These are phyloP conservation scores for Ganoderma lingzhi DNA, from an alignment of 1,284 basidiomycete genomes.

Conservation along the genomic window DNA sequence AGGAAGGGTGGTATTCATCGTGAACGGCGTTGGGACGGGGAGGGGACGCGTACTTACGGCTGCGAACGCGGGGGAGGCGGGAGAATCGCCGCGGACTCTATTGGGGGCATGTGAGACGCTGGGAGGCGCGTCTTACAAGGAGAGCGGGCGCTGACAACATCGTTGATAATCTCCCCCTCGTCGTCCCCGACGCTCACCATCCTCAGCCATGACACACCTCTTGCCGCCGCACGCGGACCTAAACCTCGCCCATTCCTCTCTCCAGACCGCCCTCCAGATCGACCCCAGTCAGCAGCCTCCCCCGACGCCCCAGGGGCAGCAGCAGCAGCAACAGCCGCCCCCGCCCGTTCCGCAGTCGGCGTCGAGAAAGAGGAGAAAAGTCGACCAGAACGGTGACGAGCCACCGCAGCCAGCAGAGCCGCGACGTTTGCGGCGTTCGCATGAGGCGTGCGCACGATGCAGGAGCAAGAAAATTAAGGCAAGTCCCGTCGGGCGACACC, in stretches of 20 bases:
- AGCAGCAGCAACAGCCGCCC: slow-evolving; percentile 51
- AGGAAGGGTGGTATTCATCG: not conserved
- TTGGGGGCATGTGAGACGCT: slow-evolving; percentile 27
- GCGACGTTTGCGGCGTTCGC: slow-evolving; percentile 80
- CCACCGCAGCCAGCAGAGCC: slow-evolving; percentile 65
- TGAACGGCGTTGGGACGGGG: not conserved
- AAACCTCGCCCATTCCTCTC: slow-evolving; percentile 49
- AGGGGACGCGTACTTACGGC: not conserved
- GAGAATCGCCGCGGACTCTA: slow-evolving; percentile 18
- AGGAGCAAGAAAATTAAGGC: slow-evolving; percentile 94
- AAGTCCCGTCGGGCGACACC: slow-evolving; percentile 85
- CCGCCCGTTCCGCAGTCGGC: slow-evolving; percentile 41
- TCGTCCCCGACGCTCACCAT: slow-evolving; percentile 32
- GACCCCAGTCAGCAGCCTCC: slow-evolving; percentile 58
- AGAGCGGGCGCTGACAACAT: slow-evolving; percentile 32
- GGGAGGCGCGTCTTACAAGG: slow-evolving; percentile 24
- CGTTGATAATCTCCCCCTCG: slow-evolving; percentile 28
- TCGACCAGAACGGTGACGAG: slow-evolving; percentile 60
- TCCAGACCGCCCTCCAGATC: slow-evolving; percentile 72
- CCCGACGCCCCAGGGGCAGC: slow-evolving; percentile 39
- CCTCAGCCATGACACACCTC: slow-evolving; percentile 52
- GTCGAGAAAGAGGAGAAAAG: slow-evolving; percentile 65
- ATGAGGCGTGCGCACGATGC: slow-evolving; percentile 88
- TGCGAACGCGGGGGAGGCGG: slow-evolving; percentile 2
- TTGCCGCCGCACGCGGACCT: slow-evolving; percentile 55